These are phyloP conservation scores for Eimeria brunetti DNA, from an alignment of 169 alveolate genomes.

Conservation along the genomic window DNA sequence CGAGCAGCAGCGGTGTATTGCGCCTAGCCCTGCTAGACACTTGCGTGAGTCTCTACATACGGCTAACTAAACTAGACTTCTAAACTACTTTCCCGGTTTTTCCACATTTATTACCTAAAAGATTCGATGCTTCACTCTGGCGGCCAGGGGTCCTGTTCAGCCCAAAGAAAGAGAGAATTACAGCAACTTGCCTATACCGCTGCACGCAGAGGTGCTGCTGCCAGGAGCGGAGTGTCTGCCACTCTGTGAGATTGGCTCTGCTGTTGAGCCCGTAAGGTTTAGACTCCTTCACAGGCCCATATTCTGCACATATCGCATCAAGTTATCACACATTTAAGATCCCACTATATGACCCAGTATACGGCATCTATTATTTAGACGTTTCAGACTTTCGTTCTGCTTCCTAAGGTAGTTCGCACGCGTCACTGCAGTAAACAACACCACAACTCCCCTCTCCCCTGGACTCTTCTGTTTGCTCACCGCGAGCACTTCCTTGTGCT, in stretches of 20 bases:
- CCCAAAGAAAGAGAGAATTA: not conserved
- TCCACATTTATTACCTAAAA: not conserved
- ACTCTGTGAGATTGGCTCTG: conserved; percentile 8
- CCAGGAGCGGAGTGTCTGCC: conserved; percentile 8
- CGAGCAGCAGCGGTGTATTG: conserved; percentile 49
- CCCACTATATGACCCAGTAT: not conserved
- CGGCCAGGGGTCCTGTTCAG: not conserved
- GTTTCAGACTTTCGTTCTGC: not conserved
- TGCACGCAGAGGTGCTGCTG: conserved; percentile 21
- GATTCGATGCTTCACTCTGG: not conserved
- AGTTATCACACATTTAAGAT: not conserved
- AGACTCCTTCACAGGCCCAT: not conserved
- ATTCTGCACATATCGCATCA: too few relatives aligned
- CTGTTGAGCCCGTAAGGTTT: conserved; percentile 15
- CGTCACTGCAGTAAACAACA: not conserved
- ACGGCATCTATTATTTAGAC: not conserved
- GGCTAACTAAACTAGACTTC: conserved; percentile 22
- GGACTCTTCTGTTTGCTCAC: not conserved
- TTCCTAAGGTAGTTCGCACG: not conserved
- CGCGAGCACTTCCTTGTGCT: not conserved
- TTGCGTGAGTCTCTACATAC: conserved; percentile 23
- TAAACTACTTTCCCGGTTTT: not conserved
- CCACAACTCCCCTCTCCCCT: not conserved
- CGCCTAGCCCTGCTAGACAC: conserved; percentile 46
- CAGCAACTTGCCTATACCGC: not conserved